Conservation (phyloP, 192 early-diverging fungal genomes). For the Umbelopsis ramanniana region DNA sequence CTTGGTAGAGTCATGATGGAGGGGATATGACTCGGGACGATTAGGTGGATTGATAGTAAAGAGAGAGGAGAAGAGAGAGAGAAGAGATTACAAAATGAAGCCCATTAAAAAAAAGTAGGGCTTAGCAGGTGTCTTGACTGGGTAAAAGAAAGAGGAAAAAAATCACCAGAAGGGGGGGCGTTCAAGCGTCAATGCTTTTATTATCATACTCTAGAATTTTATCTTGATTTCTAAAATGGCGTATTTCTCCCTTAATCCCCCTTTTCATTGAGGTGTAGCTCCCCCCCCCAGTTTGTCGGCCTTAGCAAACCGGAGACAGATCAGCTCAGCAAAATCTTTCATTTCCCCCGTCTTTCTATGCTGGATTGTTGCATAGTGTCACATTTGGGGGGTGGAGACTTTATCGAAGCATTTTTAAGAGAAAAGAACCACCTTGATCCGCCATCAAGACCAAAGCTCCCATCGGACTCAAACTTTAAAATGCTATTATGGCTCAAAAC, state of each 20-base stretch:
- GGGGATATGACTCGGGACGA: neutral
- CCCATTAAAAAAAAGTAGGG: neutral
- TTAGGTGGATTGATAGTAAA: neutral
- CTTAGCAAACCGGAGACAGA: no score
- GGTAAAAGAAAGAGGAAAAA: neutral
- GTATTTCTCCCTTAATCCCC: neutral
- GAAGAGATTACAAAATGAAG: constrained; percentile 1
- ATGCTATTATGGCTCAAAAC: no score
- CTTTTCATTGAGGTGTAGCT: neutral
- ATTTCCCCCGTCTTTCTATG: no score
- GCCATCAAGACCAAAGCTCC: no score
- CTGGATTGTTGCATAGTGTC: no score
- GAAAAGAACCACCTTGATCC: no score
- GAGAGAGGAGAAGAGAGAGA: constrained; percentile 1
- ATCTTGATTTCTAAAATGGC: constrained; percentile 12
- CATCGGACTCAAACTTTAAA: no score
- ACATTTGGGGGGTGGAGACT: no score
- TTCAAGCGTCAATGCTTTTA: constrained; percentile 18
- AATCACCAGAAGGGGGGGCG: neutral
- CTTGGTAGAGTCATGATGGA: constrained; percentile 4
- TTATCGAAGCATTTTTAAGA: no score
- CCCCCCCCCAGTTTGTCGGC: neutral
- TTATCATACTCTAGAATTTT: constrained; percentile 5
- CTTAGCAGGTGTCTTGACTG: no score
- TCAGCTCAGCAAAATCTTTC: no score